A percentile compares a stretch with the other conserved stretches of the same genome.
These are phyloP conservation scores for Cladosporium oxysporum DNA, from an alignment of 2,329 filamentous ascomycete genomes.

Conservation along the genomic window DNA sequence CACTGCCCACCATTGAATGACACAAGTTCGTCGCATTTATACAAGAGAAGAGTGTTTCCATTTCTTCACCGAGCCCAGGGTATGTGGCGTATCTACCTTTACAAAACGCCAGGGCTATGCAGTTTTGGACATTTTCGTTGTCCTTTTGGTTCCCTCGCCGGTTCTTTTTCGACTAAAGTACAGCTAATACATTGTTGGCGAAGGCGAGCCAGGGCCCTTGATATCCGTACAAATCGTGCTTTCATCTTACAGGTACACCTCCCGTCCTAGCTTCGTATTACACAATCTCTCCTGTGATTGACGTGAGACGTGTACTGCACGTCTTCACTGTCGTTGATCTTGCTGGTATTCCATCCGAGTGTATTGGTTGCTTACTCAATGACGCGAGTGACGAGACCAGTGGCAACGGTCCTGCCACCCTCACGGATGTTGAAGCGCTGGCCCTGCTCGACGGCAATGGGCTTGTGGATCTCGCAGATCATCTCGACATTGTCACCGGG, in stretches of 20 bases:
- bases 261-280: conserved; percentile 1
- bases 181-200: conserved; percentile 11
- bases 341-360: neutral
- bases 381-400: conserved; percentile 43
- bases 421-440: conserved; percentile 99
- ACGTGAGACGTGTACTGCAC: conserved; percentile 2
- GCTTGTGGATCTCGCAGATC: conserved; percentile 80
- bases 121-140: conserved; percentile 7
- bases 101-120: conserved; percentile 20
- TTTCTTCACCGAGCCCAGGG: conserved; percentile 16
- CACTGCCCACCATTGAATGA: neutral
- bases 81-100: conserved; percentile 15
- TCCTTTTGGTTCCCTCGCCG: conserved; percentile 5
- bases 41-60: conserved; percentile 17
- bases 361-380: conserved; percentile 34
- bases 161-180: conserved; percentile 2
- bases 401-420: conserved; percentile 68
- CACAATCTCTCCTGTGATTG: conserved; percentile 6
- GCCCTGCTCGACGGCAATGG: conserved; percentile 84
- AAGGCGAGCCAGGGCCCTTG: conserved; percentile 12
- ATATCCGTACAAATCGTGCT: conserved; percentile 15
- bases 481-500: conserved; percentile 99
- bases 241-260: conserved; percentile 15
- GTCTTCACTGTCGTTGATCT: neutral
- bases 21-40: neutral